Conservation (phyloP, 352 stramenopile genomes). For the Phytophthora lateralis region DNA sequence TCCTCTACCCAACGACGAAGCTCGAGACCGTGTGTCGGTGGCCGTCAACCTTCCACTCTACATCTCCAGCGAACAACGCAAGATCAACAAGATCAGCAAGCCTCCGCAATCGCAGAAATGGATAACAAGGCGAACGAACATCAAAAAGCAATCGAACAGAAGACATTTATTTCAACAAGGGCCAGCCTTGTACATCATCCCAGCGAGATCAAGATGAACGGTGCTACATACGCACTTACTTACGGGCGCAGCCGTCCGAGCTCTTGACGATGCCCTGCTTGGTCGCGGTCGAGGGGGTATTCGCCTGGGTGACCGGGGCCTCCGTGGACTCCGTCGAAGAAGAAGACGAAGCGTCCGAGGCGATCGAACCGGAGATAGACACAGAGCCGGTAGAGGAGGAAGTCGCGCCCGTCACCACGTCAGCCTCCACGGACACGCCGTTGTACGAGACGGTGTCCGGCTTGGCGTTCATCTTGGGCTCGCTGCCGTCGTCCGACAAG, state of each 20-base stretch:
- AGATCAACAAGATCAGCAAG: conserved; percentile 1
- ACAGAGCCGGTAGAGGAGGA: conserved; percentile 25
- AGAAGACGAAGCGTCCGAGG: background rate
- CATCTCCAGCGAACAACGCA: background rate
- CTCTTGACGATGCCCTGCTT: conserved; percentile 13
- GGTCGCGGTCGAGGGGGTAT: conserved; percentile 6
- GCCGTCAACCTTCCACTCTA: background rate
- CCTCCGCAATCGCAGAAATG: no score
- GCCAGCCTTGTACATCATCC: background rate
- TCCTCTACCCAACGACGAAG: background rate
- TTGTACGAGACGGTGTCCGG: conserved; percentile 53
- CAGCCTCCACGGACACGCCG: conserved; percentile 44
- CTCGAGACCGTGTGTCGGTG: background rate
- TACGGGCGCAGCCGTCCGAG: conserved; percentile 17
- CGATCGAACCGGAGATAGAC: conserved; percentile 16
- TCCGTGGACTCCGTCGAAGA: conserved; percentile 9
- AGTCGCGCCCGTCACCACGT: conserved; percentile 28
- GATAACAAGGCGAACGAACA: background rate
- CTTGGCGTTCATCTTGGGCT: conserved; percentile 39
- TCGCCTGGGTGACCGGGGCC: conserved; percentile 1
- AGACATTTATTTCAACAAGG: conserved; percentile 15
- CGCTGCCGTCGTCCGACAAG: conserved; percentile 44
- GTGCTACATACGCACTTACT: conserved; percentile 7
- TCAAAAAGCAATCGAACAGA: conserved; percentile 10
- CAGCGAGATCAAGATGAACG: conserved; percentile 1